These are phyloP conservation scores for Steccherinum ochraceum DNA, from an alignment of 768 basidiomycete genomes.

Conservation along the genomic window DNA sequence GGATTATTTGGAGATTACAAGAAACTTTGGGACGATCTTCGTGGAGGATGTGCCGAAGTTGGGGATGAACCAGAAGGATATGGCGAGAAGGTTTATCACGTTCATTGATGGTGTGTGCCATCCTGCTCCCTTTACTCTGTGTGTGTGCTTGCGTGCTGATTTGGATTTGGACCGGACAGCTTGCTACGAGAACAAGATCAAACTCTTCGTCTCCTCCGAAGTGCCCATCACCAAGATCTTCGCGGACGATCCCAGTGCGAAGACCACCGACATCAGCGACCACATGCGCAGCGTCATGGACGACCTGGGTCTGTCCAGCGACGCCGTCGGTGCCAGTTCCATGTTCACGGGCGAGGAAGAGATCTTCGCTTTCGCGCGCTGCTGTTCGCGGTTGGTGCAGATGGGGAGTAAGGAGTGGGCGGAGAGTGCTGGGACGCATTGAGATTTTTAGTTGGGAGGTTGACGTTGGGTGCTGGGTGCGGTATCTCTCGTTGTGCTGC, in stretches of 20 bases:
- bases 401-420: constrained; percentile 92
- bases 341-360: constrained; percentile 98
- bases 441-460: too few relatives aligned
- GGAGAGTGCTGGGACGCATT: constrained; percentile 32
- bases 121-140: too few relatives aligned
- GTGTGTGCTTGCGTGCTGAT: not conserved
- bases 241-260: constrained; percentile 51
- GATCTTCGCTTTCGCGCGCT: constrained; percentile 93
- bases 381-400: constrained; percentile 79
- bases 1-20: constrained; percentile 92
- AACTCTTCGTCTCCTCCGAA: constrained; percentile 87
- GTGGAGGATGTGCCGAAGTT: constrained; percentile 84
- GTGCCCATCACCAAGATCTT: constrained; percentile 90
- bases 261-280: constrained; percentile 49
- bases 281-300: constrained; percentile 95
- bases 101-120: too few relatives aligned
- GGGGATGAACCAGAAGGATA: constrained; percentile 81
- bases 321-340: constrained; percentile 73
- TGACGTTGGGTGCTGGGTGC: too few relatives aligned
- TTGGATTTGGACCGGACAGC: too few relatives aligned
- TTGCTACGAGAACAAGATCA: constrained; percentile 91
- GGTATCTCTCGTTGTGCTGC: too few relatives aligned
- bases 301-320: constrained; percentile 81
- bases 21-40: constrained; percentile 83
- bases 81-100: constrained; percentile 92